Conservation (phyloP, 2,329 filamentous ascomycete genomes). For the Claviceps sp. region DNA sequence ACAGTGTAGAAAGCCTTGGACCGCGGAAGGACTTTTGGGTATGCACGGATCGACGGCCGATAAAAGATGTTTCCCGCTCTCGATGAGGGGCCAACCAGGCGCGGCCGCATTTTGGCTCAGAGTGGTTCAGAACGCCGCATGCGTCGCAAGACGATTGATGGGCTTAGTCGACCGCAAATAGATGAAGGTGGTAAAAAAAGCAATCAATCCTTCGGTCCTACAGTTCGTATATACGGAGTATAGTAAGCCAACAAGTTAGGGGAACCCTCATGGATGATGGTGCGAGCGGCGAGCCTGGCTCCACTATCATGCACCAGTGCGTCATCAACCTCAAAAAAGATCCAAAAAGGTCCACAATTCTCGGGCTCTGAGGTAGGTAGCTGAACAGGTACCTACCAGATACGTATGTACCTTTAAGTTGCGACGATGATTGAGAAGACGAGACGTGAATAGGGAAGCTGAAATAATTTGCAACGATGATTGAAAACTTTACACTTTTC, state of each 20-base stretch:
- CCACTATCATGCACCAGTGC: too few relatives aligned
- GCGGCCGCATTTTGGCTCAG: background rate
- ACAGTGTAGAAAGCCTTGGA: background rate
- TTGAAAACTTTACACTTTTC: too few relatives aligned
- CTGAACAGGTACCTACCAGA: background rate
- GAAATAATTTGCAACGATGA: too few relatives aligned
- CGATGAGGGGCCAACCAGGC: background rate
- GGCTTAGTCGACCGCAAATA: background rate
- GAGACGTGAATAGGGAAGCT: too few relatives aligned
- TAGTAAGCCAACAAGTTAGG: too few relatives aligned
- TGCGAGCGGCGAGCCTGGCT: background rate
- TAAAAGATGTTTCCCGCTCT: background rate
- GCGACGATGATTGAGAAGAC: background rate
- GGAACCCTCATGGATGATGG: too few relatives aligned
- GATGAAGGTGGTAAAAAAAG: background rate
- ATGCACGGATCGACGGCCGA: background rate
- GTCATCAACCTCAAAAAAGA: too few relatives aligned
- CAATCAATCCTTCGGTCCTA: background rate
- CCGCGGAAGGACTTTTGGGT: background rate
- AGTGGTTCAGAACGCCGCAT: background rate
- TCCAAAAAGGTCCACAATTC: too few relatives aligned
- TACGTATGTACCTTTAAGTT: background rate
- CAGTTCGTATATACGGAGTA: background rate
- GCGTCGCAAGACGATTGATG: background rate
- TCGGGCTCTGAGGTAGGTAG: background rate